Conservation (phyloP, 2,329 filamentous ascomycete genomes). For the Erysiphe pulchra region DNA sequence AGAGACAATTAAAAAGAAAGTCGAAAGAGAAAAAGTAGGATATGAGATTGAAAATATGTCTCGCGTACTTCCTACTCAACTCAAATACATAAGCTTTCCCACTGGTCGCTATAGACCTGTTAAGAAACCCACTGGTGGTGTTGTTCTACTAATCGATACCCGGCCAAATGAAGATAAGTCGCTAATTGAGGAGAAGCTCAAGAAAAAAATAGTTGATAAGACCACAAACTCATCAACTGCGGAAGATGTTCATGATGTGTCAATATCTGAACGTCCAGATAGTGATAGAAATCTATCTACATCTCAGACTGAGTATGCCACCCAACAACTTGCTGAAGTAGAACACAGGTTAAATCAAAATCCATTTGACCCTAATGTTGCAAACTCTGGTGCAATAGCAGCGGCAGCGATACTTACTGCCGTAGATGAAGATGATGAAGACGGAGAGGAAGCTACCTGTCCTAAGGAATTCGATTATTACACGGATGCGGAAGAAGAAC, state of each 20-base stretch:
- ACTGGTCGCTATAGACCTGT: slow-evolving; percentile 81
- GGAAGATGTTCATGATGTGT: slow-evolving; percentile 10
- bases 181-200: slow-evolving; percentile 75
- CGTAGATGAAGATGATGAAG: slow-evolving; percentile 62
- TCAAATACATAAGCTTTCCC: slow-evolving; percentile 89
- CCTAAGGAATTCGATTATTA: slow-evolving; percentile 60
- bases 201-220: slow-evolving; percentile 44
- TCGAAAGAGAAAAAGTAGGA: slow-evolving; percentile 86
- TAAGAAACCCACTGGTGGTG: slow-evolving; percentile 81
- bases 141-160: slow-evolving; percentile 72
- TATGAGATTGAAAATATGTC: slow-evolving; percentile 96
- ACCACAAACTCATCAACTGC: slow-evolving; percentile 20
- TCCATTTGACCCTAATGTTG: slow-evolving; percentile 12
- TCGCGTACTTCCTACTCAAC: slow-evolving; percentile 68
- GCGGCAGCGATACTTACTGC: slow-evolving; percentile 63
- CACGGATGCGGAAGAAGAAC: slow-evolving; percentile 18
- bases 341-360: neutral
- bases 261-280: slow-evolving; percentile 17
- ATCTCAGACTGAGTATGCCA: neutral
- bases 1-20: slow-evolving; percentile 56
- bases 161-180: slow-evolving; percentile 53
- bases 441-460: slow-evolving; percentile 41
- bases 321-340: neutral
- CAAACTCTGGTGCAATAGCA: slow-evolving; percentile 31
- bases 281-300: neutral